Evolutionary conservation across 768 basidiomycete species (phyloP), one percentile per base, ranked within the genome.

Genomic region (Gautieria morchelliformis): DNA sequence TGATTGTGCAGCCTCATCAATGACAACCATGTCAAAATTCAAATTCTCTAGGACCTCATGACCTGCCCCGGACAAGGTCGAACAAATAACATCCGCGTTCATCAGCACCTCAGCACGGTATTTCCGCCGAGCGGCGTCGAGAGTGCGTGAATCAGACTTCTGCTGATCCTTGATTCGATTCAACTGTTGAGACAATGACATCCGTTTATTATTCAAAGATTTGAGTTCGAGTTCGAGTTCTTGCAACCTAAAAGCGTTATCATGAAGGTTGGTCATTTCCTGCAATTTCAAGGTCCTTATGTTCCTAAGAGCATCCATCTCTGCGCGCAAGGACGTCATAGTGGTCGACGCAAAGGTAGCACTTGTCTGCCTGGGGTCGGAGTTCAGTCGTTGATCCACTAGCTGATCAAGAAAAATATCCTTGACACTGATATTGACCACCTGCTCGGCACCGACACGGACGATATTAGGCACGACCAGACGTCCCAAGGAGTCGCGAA

Each of bases 1-100:
- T 15, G 94, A 87, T 70, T 99, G 96, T 1, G 95, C 95, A 1
- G 96, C 96, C 70, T 99, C 96, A 65, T 99, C 96, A 59, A 99
- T 95, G 68, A 99, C 84, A 63, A 99, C 80, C 71, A 95, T 89
- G 63, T 96, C 94, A 66, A 97, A 97, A 52, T 94, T 87, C 61
- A 90, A 80, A 37, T 79, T 75, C 57, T 88, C 82, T 42, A 99
- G 75, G 48, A 79, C 78, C 15, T 96, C 94, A 61, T 96, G 90
- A 4, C 94, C 96, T 17, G 95, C 79, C 33, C 95, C 95, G 7
- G 95, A 92, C 19, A 99, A 76, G 0, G 96, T 99, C 41, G 84
- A 78, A 67, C 96, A 99, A 52, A 99, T 87, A 45, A 99, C 85
- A 66, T 98, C 93, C 1, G 94, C 93, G 61, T 91, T 86, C 42